These are phyloP conservation scores for Plasmodium cynomolgi DNA, from an alignment of 169 alveolate genomes.

Conservation along the genomic window DNA sequence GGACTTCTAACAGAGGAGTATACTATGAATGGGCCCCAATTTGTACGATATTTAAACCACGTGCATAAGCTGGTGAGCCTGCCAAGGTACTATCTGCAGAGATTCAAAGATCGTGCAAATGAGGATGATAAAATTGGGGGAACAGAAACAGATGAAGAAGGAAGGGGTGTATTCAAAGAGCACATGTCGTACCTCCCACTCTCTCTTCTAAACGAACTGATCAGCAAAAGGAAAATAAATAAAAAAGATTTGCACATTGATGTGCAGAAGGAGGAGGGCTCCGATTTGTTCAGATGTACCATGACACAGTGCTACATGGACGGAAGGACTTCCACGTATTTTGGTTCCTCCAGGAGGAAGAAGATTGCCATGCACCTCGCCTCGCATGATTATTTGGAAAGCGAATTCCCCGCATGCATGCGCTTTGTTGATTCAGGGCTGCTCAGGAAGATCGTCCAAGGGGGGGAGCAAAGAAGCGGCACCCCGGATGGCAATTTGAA, in stretches of 20 bases:
- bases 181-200: constrained; percentile 9
- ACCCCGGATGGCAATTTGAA: background rate
- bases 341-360: constrained; percentile 35
- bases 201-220: constrained; percentile 37
- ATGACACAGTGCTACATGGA: constrained; percentile 18
- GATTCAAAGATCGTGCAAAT: background rate
- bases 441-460: background rate
- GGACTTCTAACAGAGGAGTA: constrained; percentile 30
- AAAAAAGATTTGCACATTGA: constrained; percentile 1
- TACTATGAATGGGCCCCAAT: constrained; percentile 8
- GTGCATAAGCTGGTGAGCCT: constrained; percentile 20
- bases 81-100: constrained; percentile 1
- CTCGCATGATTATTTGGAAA: constrained; percentile 23
- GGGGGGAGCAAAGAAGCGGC: background rate
- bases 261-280: background rate
- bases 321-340: background rate
- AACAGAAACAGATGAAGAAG: background rate
- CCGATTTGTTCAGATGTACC: constrained; percentile 18
- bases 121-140: background rate
- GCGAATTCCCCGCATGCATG: constrained; percentile 17
- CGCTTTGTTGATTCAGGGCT: constrained; percentile 9
- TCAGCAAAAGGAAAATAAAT: constrained; percentile 20
- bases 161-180: background rate
- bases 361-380: constrained; percentile 58
- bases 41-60: constrained; percentile 25